A percentile compares a stretch with the other conserved stretches of the same genome.
These are phyloP conservation scores for Saccharomycopsis javanensis DNA, from an alignment of 805 yeast species.

Conservation along the genomic window DNA sequence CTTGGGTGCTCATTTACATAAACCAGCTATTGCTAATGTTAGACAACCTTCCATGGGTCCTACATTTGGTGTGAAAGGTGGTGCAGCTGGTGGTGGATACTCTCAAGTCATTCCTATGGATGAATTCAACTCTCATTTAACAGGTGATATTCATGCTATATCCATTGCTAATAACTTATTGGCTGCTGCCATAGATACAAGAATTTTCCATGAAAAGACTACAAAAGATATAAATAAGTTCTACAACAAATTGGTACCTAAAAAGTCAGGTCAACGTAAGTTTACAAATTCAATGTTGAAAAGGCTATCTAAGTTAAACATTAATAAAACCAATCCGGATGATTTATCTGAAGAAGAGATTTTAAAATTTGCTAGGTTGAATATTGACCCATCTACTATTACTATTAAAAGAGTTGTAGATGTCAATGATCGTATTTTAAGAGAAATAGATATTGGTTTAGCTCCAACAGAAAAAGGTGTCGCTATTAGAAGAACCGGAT, in stretches of 20 bases:
- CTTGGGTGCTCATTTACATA: constrained; percentile 77
- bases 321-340: constrained; percentile 68
- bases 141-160: constrained; percentile 97
- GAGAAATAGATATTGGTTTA: constrained; percentile 83
- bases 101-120: constrained; percentile 98
- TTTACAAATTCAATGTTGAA: constrained; percentile 73
- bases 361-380: constrained; percentile 64
- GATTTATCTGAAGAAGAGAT: constrained; percentile 72
- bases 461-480: constrained; percentile 90
- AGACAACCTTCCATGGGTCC: constrained; percentile 99
- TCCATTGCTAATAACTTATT: constrained; percentile 86
- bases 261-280: constrained; percentile 62
- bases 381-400: constrained; percentile 82
- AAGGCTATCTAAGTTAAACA: constrained; percentile 74
- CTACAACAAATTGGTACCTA: constrained; percentile 81
- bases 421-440: constrained; percentile 82
- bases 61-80: constrained; percentile 97
- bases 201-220: constrained; percentile 90
- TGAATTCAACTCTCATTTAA: constrained; percentile 93
- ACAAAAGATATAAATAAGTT: constrained; percentile 71
- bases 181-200: constrained; percentile 94
- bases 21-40: constrained; percentile 83
- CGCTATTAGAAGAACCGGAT: constrained; percentile 69
- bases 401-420: constrained; percentile 92
- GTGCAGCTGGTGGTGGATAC: constrained; percentile 99